Conservation (phyloP, 1,284 basidiomycete genomes). For the Austroboletus niveus region DNA sequence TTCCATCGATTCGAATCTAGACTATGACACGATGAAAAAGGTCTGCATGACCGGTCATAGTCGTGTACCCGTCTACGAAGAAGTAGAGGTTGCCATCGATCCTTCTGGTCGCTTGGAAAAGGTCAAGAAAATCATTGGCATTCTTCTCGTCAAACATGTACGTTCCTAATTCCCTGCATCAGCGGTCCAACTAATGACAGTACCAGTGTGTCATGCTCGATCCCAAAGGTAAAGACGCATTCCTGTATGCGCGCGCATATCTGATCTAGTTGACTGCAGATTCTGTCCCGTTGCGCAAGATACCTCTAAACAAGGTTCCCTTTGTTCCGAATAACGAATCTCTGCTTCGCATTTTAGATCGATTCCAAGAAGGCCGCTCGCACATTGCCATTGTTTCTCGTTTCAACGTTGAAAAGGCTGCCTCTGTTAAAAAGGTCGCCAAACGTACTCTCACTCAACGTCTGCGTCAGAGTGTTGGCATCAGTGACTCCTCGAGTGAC, state of each 20-base stretch:
- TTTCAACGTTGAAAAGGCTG: slow-evolving; percentile 51
- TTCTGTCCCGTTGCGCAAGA: slow-evolving; percentile 72
- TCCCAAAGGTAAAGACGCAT: slow-evolving; percentile 62
- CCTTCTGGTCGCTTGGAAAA: slow-evolving; percentile 27
- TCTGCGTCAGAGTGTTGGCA: slow-evolving; percentile 60
- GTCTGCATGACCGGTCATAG: slow-evolving; percentile 57
- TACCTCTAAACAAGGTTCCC: slow-evolving; percentile 83
- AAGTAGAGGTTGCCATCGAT: slow-evolving; percentile 36
- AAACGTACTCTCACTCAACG: slow-evolving; percentile 73
- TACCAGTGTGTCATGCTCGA: slow-evolving; percentile 79
- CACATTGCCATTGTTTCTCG: slow-evolving; percentile 90
- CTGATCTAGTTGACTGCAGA: slow-evolving; percentile 42
- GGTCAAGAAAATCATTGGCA: slow-evolving; percentile 51
- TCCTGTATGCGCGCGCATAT: background rate
- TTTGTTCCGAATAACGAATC: slow-evolving; percentile 86
- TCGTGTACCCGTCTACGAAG: slow-evolving; percentile 43
- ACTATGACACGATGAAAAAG: slow-evolving; percentile 49
- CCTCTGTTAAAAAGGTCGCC: slow-evolving; percentile 35
- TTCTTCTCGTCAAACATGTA: slow-evolving; percentile 49
- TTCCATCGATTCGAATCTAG: slow-evolving; percentile 49
- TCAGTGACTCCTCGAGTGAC: slow-evolving; percentile 53
- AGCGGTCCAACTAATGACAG: background rate
- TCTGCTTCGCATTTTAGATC: slow-evolving; percentile 83
- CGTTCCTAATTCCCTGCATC: slow-evolving; percentile 2
- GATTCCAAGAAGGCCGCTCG: slow-evolving; percentile 87